Evolutionary conservation across 805 yeast genomes (phyloP).

Genomic region (Myxozyma udenii): DNA sequence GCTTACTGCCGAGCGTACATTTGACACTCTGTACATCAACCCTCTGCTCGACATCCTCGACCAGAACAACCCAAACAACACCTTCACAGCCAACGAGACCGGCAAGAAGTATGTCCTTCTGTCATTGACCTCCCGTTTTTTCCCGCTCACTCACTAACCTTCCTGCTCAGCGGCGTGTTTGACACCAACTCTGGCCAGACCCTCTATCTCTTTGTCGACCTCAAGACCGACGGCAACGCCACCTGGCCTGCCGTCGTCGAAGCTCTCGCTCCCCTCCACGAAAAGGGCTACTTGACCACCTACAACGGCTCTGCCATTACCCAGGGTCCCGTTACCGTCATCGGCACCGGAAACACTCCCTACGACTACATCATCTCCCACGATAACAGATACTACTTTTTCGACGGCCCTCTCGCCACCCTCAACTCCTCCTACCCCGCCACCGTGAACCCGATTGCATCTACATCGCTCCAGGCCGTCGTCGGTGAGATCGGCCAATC

Average conservation of each 20-base stretch:
- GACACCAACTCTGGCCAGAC: conserved; percentile 51
- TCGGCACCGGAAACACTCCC: conserved; percentile 67
- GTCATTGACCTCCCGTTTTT: not conserved
- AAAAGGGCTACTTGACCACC: conserved; percentile 50
- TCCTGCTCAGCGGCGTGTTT: conserved; percentile 40
- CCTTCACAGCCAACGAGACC: conserved; percentile 24
- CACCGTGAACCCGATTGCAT: conserved; percentile 40
- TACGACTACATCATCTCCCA: conserved; percentile 38
- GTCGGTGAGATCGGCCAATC: conserved; percentile 33
- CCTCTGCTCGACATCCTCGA: conserved; percentile 51
- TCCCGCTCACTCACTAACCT: too few species aligned
- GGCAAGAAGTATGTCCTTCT: conserved; percentile 14
- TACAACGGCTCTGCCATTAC: conserved; percentile 43
- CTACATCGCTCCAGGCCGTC: conserved; percentile 34
- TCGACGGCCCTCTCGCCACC: conserved; percentile 51
- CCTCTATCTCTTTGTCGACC: conserved; percentile 60
- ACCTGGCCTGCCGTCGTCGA: conserved; percentile 49
- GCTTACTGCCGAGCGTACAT: conserved; percentile 47
- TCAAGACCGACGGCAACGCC: conserved; percentile 47
- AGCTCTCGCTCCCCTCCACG: conserved; percentile 49
- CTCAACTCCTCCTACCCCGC: conserved; percentile 30
- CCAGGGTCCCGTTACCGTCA: conserved; percentile 58
- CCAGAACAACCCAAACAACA: conserved; percentile 43
- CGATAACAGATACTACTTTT: conserved; percentile 43
- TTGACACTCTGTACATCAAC: conserved; percentile 51